Base-by-base conservation (phyloP, 176 grass and related monocot genomes). In the Chrysopogon serrulatus region DNA sequence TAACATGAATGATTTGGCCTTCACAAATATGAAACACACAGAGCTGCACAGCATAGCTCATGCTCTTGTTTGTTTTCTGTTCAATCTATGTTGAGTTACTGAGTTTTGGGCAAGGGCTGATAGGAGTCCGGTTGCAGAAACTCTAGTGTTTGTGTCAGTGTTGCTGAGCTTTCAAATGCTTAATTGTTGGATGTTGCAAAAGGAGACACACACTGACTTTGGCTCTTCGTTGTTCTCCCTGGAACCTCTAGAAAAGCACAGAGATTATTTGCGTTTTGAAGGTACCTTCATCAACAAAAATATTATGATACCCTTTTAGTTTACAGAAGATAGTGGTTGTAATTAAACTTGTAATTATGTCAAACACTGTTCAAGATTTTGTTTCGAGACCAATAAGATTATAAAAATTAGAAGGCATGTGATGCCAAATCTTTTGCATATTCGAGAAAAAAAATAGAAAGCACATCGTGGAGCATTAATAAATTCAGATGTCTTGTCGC, bases 1-100 rank as follows among this genome's bases (percentile, higher is more conserved):
- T 90, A 88, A 54, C 6, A n/a, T 73, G 32, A 73, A 8, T 77
- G 9, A 23, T 85, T 73, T 6, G 5, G n/a, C 56, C 47, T 47
- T 61, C 21, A 35, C 3, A 43, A n/a, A n/a, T n/a, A n/a, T n/a
- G n/a, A n/a, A n/a, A n/a, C n/a, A n/a, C n/a, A n/a, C n/a, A n/a
- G n/a, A n/a, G n/a, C n/a, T n/a, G n/a, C n/a, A n/a, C n/a, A n/a
- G n/a, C n/a, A n/a, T n/a, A n/a, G n/a, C n/a, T n/a, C n/a, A n/a
- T n/a, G n/a, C n/a, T n/a, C n/a, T n/a, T n/a, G n/a, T n/a, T n/a
- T n/a, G n/a, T 27, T 27, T 59, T 59, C 54, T 59, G 23, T 4
- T 26, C 54, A 26, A 5, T 26, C 54, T 59, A 10, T 59, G 10
- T 59, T 27, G 9, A 60, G n/a, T 26, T 57, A n/a, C n/a, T n/a